Conservation (phyloP, 495 filamentous ascomycete genomes). For the Ramalina peruviana region DNA sequence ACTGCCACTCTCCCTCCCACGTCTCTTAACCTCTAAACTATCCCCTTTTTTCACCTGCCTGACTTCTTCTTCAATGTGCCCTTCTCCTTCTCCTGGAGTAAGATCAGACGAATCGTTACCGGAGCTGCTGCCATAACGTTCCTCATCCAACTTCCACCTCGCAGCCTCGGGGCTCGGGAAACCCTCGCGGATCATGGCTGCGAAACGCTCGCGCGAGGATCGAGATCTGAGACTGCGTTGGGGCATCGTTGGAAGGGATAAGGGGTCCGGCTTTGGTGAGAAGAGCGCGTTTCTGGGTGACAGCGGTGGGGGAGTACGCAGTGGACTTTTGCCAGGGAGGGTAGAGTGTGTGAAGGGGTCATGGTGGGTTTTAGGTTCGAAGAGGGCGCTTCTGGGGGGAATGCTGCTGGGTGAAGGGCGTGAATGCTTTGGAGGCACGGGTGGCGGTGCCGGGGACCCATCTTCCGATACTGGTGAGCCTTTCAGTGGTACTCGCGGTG, state of each 20-base stretch:
- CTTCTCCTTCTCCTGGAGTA: no score
- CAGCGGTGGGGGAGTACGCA: not conserved
- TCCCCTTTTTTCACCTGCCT: no score
- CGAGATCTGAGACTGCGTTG: no score
- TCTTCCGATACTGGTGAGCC: not conserved
- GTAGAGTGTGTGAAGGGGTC: not conserved
- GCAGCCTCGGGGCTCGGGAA: constrained; percentile 1
- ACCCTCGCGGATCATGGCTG: not conserved
- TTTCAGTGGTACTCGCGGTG: not conserved
- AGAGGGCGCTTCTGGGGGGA: not conserved
- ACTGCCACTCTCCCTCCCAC: not conserved
- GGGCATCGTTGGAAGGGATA: not conserved
- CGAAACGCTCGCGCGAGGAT: not conserved
- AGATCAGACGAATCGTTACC: no score
- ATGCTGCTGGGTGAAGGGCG: not conserved
- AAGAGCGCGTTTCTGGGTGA: not conserved
- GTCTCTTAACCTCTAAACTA: no score
- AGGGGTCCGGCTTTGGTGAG: not conserved
- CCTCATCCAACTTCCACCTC: no score
- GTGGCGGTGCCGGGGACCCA: not conserved
- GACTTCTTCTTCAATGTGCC: no score
- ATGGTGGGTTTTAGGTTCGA: no score
- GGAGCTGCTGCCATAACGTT: no score
- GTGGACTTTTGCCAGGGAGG: not conserved
- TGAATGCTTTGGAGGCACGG: not conserved